phyloP scores from a whole-genome alignment of 2,329 filamentous ascomycete genomes.

The Paecilomyces sp. region DNA sequence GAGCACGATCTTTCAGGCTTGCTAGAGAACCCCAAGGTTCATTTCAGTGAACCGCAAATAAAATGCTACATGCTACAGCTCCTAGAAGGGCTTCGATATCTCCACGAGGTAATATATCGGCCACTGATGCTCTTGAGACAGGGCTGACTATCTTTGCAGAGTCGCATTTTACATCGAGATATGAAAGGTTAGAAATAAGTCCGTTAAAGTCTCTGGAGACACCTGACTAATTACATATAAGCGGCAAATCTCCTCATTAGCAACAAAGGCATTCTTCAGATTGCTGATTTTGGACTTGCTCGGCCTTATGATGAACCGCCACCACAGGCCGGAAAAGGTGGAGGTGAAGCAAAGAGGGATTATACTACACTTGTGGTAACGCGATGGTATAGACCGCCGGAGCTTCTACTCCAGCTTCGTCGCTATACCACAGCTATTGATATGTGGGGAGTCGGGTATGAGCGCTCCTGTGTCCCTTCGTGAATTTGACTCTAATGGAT shows the following conservation, averaged over 20 bases:
- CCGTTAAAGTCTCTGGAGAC: slow-evolving; percentile 2
- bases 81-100: slow-evolving; percentile 78
- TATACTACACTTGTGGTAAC: slow-evolving; percentile 98
- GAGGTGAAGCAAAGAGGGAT: slow-evolving; percentile 77
- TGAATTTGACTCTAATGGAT: slow-evolving; percentile 11
- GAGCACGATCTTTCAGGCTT: slow-evolving; percentile 97
- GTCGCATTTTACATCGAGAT: slow-evolving; percentile 84
- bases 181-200: slow-evolving; percentile 61
- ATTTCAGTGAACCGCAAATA: slow-evolving; percentile 82
- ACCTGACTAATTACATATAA: slow-evolving; percentile 9
- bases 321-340: slow-evolving; percentile 68
- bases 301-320: slow-evolving; percentile 83
- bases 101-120: slow-evolving; percentile 59
- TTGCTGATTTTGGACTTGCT: slow-evolving; percentile 93
- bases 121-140: neutral
- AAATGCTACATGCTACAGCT: slow-evolving; percentile 97
- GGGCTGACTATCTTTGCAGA: slow-evolving; percentile 29
- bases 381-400: slow-evolving; percentile 91
- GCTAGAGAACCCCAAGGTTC: slow-evolving; percentile 86
- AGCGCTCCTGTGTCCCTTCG: slow-evolving; percentile 5
- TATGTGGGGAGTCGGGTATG: slow-evolving; percentile 93
- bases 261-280: slow-evolving; percentile 87
- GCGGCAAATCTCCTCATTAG: slow-evolving; percentile 95
- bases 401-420: slow-evolving; percentile 79
- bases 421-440: slow-evolving; percentile 97